Conservation (phyloP, 768 basidiomycete species). For the Suillus plorans region DNA sequence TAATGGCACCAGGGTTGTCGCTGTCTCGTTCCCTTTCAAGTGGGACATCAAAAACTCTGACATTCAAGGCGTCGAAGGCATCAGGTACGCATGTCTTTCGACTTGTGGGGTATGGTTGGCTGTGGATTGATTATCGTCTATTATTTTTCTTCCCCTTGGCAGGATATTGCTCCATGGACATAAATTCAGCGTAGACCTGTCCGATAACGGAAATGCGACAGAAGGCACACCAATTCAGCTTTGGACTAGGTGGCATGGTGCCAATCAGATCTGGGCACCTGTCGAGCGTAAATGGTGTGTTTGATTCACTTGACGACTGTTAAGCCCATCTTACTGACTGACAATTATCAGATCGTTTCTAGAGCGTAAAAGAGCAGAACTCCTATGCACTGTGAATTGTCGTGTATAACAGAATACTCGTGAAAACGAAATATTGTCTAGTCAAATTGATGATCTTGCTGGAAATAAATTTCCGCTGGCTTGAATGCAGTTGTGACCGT, state of each 20-base stretch:
- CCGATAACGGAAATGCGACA: slow-evolving; percentile 41
- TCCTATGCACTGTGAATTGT: neutral
- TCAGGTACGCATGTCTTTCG: too few species aligned
- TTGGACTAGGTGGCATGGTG: slow-evolving; percentile 48
- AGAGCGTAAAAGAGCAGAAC: neutral
- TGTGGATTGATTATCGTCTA: too few species aligned
- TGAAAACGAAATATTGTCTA: neutral
- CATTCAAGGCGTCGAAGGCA: slow-evolving; percentile 30
- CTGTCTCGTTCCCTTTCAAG: slow-evolving; percentile 31
- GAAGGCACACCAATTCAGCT: slow-evolving; percentile 46
- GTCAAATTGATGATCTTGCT: too few species aligned
- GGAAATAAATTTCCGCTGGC: neutral
- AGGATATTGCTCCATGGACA: slow-evolving; percentile 51
- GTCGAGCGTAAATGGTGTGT: neutral
- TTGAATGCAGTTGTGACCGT: too few species aligned
- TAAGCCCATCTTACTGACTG: neutral
- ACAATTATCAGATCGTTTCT: neutral
- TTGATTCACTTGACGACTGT: neutral
- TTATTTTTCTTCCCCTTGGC: neutral
- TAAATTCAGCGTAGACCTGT: slow-evolving; percentile 46
- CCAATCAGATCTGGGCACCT: slow-evolving; percentile 57
- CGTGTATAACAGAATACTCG: neutral
- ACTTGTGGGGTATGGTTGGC: too few species aligned
- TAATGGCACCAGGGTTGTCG: slow-evolving; percentile 44
- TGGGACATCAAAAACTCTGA: slow-evolving; percentile 54